These are phyloP conservation scores for Diaporthe citrichinensis DNA, from an alignment of 2,329 filamentous ascomycete genomes.

Conservation along the genomic window DNA sequence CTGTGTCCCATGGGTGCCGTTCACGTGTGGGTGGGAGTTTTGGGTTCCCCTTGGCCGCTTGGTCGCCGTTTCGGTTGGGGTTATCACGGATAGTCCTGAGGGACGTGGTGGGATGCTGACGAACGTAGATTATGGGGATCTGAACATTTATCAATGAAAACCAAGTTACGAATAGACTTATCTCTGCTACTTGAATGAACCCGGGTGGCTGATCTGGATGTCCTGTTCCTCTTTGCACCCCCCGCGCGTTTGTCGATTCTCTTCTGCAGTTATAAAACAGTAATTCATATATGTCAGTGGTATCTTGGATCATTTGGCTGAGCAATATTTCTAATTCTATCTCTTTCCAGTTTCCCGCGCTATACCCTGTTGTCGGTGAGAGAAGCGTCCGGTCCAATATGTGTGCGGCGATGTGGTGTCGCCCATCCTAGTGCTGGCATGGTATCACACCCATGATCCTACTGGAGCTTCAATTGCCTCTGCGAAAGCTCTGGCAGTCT, in stretches of 20 bases:
- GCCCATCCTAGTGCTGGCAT: not conserved
- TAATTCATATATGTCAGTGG: too few relatives aligned
- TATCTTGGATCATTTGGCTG: not conserved
- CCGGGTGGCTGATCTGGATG: not conserved
- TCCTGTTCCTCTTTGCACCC: not conserved
- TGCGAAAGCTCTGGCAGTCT: not conserved
- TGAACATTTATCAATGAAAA: not conserved
- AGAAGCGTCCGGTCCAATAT: not conserved
- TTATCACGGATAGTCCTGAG: not conserved
- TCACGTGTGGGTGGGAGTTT: not conserved
- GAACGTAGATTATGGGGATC: not conserved
- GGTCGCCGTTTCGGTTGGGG: not conserved
- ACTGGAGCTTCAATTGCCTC: not conserved
- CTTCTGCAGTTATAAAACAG: not conserved
- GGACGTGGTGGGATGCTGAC: not conserved
- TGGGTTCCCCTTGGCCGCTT: not conserved
- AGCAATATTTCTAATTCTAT: too few relatives aligned
- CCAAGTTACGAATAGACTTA: too few relatives aligned
- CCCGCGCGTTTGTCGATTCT: not conserved
- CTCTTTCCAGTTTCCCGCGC: not conserved
- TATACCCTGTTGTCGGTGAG: not conserved
- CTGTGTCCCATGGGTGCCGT: not conserved
- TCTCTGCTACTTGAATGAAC: not conserved
- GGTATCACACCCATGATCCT: not conserved
- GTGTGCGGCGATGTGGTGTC: not conserved